Percentiles rank a stretch among this genome's conserved stretches.
phyloP scores from a whole-genome alignment of 306 rosid species.

The Prunus armeniaca region DNA sequence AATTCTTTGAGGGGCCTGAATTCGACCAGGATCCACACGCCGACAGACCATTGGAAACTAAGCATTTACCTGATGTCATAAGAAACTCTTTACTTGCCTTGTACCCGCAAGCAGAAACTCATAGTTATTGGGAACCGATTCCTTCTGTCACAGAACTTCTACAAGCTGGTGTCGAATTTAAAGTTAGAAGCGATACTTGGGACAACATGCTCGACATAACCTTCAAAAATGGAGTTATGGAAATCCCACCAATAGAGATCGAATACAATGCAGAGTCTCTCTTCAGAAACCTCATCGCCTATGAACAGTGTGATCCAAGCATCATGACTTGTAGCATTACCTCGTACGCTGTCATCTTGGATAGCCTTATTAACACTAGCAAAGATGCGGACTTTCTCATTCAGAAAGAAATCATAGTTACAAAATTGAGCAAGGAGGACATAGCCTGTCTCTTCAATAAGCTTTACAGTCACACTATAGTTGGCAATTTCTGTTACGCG shows the following conservation, averaged over 20 bases:
- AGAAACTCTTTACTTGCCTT: not conserved
- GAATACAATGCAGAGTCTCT: not conserved
- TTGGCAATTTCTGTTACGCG: not conserved
- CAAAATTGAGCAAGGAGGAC: not conserved
- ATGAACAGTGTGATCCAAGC: not conserved
- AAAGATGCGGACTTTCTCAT: not conserved
- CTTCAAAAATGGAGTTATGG: not conserved
- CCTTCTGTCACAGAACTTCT: conserved; percentile 1
- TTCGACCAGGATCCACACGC: not conserved
- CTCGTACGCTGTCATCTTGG: not conserved
- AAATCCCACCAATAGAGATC: not conserved
- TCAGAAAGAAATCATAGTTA: not conserved
- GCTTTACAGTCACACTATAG: not conserved
- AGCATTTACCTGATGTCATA: conserved; percentile 1
- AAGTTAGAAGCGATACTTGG: not conserved
- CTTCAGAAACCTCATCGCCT: not conserved
- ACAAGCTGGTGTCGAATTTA: not conserved
- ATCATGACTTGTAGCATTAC: not conserved
- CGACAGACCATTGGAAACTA: not conserved
- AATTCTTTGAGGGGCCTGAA: not conserved
- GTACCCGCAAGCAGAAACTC: not conserved
- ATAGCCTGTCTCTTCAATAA: not conserved
- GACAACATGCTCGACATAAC: not conserved
- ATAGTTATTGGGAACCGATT: not conserved
- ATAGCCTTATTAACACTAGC: not conserved